phyloP scores from a whole-genome alignment of 106 monocot species.

The Phalaenopsis equestris region DNA sequence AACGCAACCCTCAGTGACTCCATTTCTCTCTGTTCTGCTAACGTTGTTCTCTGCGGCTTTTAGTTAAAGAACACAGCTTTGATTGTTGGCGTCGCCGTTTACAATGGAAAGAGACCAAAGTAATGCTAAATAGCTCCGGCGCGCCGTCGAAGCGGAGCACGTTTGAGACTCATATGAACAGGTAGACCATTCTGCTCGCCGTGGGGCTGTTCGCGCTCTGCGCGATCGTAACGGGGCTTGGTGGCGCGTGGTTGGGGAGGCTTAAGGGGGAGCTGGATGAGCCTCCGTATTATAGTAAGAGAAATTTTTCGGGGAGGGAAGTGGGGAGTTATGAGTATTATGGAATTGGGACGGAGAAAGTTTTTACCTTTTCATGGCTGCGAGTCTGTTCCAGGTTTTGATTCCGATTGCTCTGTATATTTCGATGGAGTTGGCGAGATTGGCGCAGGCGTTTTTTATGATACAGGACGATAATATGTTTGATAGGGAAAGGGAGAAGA shows the following conservation, averaged over 20 bases:
- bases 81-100: slow-evolving; percentile 48
- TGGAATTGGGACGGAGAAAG: slow-evolving; percentile 43
- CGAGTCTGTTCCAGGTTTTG: slow-evolving; percentile 79
- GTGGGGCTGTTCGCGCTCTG: slow-evolving; percentile 21
- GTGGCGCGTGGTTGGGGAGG: slow-evolving; percentile 25
- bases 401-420: slow-evolving; percentile 84
- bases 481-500: slow-evolving; percentile 29
- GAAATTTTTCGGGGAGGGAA: slow-evolving; percentile 6
- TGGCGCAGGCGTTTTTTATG: slow-evolving; percentile 86
- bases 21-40: slow-evolving; percentile 44
- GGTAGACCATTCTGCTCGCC: slow-evolving; percentile 34
- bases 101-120: slow-evolving; percentile 60
- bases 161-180: slow-evolving; percentile 50
- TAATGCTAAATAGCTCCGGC: slow-evolving; percentile 60
- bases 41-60: slow-evolving; percentile 51
- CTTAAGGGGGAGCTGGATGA: slow-evolving; percentile 20
- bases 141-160: slow-evolving; percentile 60
- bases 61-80: slow-evolving; percentile 63
- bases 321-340: slow-evolving; percentile 40
- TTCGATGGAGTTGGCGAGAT: slow-evolving; percentile 80
- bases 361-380: slow-evolving; percentile 62
- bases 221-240: slow-evolving; percentile 19
- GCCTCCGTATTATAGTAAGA: slow-evolving; percentile 35
- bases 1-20: slow-evolving; percentile 29
- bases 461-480: slow-evolving; percentile 56